Evolutionary conservation across 2,329 filamentous ascomycete genomes (phyloP), one percentile per base, ranked within the genome.

Genomic region (Gaeumannomyces sp.): DNA sequence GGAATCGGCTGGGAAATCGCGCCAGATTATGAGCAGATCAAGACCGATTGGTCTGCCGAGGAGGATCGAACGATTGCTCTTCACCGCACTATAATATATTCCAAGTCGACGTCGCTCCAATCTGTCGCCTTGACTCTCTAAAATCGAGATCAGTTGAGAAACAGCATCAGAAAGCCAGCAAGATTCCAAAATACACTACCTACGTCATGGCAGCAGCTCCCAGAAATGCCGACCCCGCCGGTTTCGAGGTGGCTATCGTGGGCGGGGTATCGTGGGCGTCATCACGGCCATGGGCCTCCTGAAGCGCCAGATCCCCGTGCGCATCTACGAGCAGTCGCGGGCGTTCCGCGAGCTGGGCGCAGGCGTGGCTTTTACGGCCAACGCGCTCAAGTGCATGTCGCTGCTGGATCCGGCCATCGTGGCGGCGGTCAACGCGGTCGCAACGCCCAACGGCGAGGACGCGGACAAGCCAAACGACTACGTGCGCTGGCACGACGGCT

Each of bases 231-330:
- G 6, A 6, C 29, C 29, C 29, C 29, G 29, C 33, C 16, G 8
- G 28, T 22, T 62, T 74, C 25, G 68, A 71, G 35, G 69, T 83
- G 56, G 82, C 80, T 62, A 78, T 85, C 25, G 71, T 84, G 22
- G 86, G 77, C 67, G 84, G 74, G 85, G 77, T 69, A 85, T 79
- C 66, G 83, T 79, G 3, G 83, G 82, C 8, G 69, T 84, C 14
- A 76, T 78, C 25, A 75, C 83, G 0, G 80, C 80, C 0, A 73
- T 83, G 0, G 81, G 76, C 19, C 76, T 85, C 0, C 73, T 79
- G 59, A 74, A 73, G 2, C 79, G 81, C 56, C 71, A 72, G 1
- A 70, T 84, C 19, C 68, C 73, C 0, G 80, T 76, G 66, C 79
- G 72, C 0, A 64, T 84, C 3, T 84, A 81, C 68, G 82, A 85